Evolutionary conservation across 208 protist genomes (phyloP).

Genomic region (Acanthamoeba healyi): DNA sequence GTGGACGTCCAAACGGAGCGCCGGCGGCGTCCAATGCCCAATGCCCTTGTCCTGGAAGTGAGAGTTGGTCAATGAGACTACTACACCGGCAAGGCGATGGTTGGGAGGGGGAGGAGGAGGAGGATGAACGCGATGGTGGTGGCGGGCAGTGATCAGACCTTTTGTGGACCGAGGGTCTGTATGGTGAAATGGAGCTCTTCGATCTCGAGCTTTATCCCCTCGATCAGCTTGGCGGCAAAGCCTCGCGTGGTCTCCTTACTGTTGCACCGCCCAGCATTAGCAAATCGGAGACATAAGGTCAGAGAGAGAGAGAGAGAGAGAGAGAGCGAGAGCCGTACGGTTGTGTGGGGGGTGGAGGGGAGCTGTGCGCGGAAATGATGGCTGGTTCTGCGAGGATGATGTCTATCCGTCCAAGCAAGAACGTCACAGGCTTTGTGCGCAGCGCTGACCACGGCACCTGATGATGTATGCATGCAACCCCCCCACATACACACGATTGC

Average conservation of each 20-base stretch:
- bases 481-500: not conserved
- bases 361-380: not conserved
- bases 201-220: slow-evolving; percentile 35
- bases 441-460: slow-evolving; percentile 27
- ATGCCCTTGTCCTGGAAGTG: not conserved
- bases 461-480: not conserved
- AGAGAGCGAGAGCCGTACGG: not conserved
- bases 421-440: slow-evolving; percentile 17
- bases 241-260: not conserved
- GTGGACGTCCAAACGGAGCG: slow-evolving; percentile 21
- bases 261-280: not conserved
- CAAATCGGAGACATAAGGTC: too few species aligned
- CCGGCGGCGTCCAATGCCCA: slow-evolving; percentile 14
- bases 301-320: too few species aligned
- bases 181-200: slow-evolving; percentile 65
- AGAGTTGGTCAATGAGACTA: too few species aligned
- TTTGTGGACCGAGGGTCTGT: slow-evolving; percentile 52
- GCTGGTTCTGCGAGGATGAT: slow-evolving; percentile 2
- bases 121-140: not conserved
- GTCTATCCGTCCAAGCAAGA: slow-evolving; percentile 25
- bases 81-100: too few species aligned
- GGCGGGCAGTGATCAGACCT: not conserved
- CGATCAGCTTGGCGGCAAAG: slow-evolving; percentile 27
- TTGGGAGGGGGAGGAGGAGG: too few species aligned
- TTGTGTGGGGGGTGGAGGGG: not conserved